phyloP scores from a whole-genome alignment of 257 asterid species.

The Paulownia fortunei region DNA sequence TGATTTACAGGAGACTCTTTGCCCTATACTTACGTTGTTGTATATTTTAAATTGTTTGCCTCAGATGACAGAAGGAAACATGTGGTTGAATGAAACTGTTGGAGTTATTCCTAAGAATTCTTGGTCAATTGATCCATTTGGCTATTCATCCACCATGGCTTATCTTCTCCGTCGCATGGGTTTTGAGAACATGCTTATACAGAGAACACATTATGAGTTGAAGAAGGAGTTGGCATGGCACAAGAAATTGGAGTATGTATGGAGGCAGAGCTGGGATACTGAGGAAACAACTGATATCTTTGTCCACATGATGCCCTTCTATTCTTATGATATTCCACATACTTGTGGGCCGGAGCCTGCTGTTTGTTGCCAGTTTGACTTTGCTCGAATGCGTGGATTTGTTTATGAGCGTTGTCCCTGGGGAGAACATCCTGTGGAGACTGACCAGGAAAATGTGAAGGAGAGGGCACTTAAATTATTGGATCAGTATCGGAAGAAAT shows the following conservation, averaged over 20 bases:
- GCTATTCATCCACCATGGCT: constrained; percentile 98
- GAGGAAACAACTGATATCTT: constrained; percentile 96
- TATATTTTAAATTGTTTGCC: constrained; percentile 24
- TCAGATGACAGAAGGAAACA: constrained; percentile 93
- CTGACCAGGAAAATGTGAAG: constrained; percentile 86
- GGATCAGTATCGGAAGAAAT: constrained; percentile 94
- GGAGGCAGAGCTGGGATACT: constrained; percentile 99
- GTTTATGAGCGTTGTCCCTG: constrained; percentile 93
- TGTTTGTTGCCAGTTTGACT: constrained; percentile 97
- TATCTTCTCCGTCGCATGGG: constrained; percentile 99
- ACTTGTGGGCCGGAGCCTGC: constrained; percentile 99
- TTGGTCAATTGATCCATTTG: constrained; percentile 98
- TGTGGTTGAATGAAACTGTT: constrained; percentile 97
- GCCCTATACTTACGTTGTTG: constrained; percentile 21
- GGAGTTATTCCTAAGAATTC: constrained; percentile 94
- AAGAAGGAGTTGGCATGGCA: constrained; percentile 86
- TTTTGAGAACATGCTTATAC: constrained; percentile 98
- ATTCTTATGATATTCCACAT: constrained; percentile 96
- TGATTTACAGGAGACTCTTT: constrained; percentile 8
- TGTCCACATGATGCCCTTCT: constrained; percentile 99
- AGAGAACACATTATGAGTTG: constrained; percentile 96
- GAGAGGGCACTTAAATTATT: constrained; percentile 81
- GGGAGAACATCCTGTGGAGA: constrained; percentile 91
- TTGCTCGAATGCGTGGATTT: constrained; percentile 91
- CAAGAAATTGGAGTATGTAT: constrained; percentile 85